Conservation (phyloP, 805 yeast genomes). For the Candida manassasensis region DNA sequence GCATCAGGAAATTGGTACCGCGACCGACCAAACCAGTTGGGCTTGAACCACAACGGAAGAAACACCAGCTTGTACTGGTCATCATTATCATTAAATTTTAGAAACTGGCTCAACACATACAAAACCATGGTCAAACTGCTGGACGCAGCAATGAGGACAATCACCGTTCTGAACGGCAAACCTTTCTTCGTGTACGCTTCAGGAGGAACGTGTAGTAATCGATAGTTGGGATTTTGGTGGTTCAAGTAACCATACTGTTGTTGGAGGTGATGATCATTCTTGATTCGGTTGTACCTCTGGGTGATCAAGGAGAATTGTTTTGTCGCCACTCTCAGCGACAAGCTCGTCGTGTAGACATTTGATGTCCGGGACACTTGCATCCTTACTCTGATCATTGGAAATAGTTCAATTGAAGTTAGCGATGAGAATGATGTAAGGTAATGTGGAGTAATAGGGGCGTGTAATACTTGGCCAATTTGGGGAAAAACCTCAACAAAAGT, state of each 20-base stretch:
- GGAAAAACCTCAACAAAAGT: too few relatives aligned
- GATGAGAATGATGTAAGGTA: too few relatives aligned
- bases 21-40: slow-evolving; percentile 22
- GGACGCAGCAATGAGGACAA: slow-evolving; percentile 17
- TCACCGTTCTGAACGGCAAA: slow-evolving; percentile 17
- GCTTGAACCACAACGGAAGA: slow-evolving; percentile 22
- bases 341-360: too few relatives aligned
- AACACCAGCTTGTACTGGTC: slow-evolving; percentile 9
- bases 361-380: too few relatives aligned
- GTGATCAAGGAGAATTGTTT: too few relatives aligned
- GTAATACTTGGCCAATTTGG: too few relatives aligned
- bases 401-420: too few relatives aligned
- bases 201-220: neutral
- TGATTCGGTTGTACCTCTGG: slow-evolving; percentile 11
- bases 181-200: slow-evolving; percentile 5
- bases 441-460: too few relatives aligned
- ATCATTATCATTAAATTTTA: slow-evolving; percentile 8
- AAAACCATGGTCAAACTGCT: slow-evolving; percentile 20
- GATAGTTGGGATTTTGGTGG: neutral
- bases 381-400: too few relatives aligned
- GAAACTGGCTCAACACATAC: slow-evolving; percentile 18
- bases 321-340: too few relatives aligned
- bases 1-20: slow-evolving; percentile 22
- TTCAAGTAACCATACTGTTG: slow-evolving; percentile 4
- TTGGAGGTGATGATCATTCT: slow-evolving; percentile 11